Evolutionary conservation across 2,329 filamentous ascomycete genomes (phyloP).

Genomic region (Fusarium ambrosium): DNA sequence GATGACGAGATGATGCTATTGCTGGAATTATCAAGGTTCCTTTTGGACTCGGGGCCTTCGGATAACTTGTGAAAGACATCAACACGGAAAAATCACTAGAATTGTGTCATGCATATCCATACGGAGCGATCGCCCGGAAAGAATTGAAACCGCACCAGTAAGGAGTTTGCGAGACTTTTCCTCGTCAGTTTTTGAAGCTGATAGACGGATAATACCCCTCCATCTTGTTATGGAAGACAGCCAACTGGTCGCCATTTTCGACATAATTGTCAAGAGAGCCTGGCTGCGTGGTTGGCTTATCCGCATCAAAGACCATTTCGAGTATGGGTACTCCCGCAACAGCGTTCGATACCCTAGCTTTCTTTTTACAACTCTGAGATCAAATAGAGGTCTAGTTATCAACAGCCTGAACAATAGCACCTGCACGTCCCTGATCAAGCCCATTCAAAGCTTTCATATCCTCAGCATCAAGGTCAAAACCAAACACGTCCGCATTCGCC

Average conservation of each 20-base stretch:
- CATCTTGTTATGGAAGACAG: background rate
- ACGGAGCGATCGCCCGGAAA: background rate
- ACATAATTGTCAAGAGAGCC: too few relatives aligned
- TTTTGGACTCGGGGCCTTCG: background rate
- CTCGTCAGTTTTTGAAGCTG: background rate
- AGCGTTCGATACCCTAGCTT: background rate
- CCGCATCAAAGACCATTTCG: background rate
- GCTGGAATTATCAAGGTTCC: background rate
- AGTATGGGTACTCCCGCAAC: background rate
- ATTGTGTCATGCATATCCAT: background rate
- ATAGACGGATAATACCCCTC: background rate
- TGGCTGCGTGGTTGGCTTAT: background rate
- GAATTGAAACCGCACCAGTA: background rate
- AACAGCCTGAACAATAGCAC: conserved; percentile 29
- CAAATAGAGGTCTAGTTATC: background rate
- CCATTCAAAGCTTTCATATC: conserved; percentile 63
- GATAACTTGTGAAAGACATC: background rate
- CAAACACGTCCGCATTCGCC: conserved; percentile 71
- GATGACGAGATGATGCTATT: background rate
- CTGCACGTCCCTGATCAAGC: conserved; percentile 41
- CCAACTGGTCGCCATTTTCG: background rate
- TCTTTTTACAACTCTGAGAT: background rate
- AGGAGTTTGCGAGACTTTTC: background rate
- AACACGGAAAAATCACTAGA: background rate
- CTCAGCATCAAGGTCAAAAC: conserved; percentile 67